Base-by-base conservation (phyloP, 345 rosid genomes). In the Abelmoschus esculentus region DNA sequence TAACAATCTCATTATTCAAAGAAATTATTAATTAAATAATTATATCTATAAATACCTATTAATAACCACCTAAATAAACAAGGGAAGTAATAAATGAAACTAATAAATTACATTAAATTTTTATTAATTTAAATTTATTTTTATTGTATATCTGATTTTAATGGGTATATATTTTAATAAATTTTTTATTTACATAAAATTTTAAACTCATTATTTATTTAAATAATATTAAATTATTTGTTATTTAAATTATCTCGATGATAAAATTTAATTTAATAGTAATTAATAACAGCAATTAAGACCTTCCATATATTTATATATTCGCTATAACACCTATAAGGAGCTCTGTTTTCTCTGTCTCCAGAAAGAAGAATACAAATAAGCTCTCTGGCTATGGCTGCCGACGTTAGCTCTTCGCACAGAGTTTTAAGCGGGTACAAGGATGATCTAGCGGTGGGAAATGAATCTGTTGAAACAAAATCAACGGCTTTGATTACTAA, bases 401-500 rank as follows among this genome's bases (percentile, higher is more conserved):
- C 70, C 69, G 69, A 65, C 7, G 69, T 65, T 22, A 65, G 54
- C 38, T 44, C 69, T 7, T 26, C 47, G 4, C 55, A 26, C 47
- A 26, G 69, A 49, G 44, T 49, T 66, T n/a, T 66, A 1, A 66
- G 58, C 2, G 70, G 70, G 7, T 49, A 49, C 15, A 49, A 49
- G 26, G 70, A 66, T 66, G 70, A 66, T n/a, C 28, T 49, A 10
- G 29, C 58, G 62, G 57, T 10, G 28, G 70, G 70, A 7, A 66
- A 15, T n/a, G 70, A 66, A 49, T 66, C 70, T 2, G 22, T 34
- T 66, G 70, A 28, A 83, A 71, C 71, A 3, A 86, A 82, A 67
- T 70, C 89, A 3, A 19, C 92, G 74, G 69, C 80, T 67, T 70
- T 82, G 75, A 84, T 83, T 76, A 95, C 97, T 11, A 84, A 85